phyloP scores from a whole-genome alignment of 2,329 filamentous ascomycete genomes.

The Penicillium italicum region DNA sequence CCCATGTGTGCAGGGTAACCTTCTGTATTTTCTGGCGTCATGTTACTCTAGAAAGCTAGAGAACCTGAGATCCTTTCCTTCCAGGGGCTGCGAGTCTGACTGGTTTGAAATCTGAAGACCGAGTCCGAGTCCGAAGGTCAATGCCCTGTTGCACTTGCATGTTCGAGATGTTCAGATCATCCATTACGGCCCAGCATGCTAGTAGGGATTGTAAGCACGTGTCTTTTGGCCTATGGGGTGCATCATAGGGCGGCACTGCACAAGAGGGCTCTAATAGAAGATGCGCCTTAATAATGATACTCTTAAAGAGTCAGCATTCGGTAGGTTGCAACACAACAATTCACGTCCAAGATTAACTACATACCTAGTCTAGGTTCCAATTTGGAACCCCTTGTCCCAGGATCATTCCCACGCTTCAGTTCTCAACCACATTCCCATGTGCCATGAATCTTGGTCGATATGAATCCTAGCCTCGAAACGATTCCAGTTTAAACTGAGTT shows the following conservation, averaged over 20 bases:
- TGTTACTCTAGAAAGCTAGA: background rate
- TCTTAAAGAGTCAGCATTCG: background rate
- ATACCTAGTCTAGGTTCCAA: background rate
- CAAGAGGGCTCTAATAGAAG: background rate
- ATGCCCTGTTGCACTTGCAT: background rate
- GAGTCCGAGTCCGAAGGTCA: conserved; percentile 17
- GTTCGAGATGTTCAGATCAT: background rate
- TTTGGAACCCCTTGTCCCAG: background rate
- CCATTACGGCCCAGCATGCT: background rate
- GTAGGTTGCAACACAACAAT: background rate
- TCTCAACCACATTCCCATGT: background rate
- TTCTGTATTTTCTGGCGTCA: background rate
- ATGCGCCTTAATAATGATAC: background rate
- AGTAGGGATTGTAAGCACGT: background rate
- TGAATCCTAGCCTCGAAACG: background rate
- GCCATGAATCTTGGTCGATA: background rate
- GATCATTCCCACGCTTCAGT: background rate
- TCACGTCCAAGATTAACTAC: background rate
- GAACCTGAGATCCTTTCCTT: background rate
- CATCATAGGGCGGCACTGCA: conserved; percentile 19
- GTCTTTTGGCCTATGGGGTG: background rate
- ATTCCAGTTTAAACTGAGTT: background rate
- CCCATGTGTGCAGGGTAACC: background rate
- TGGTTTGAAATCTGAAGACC: conserved; percentile 6
- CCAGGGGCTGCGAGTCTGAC: background rate